Evolutionary conservation across 1,139 yeast species (phyloP).

Genomic region (Pichia sp.): DNA sequence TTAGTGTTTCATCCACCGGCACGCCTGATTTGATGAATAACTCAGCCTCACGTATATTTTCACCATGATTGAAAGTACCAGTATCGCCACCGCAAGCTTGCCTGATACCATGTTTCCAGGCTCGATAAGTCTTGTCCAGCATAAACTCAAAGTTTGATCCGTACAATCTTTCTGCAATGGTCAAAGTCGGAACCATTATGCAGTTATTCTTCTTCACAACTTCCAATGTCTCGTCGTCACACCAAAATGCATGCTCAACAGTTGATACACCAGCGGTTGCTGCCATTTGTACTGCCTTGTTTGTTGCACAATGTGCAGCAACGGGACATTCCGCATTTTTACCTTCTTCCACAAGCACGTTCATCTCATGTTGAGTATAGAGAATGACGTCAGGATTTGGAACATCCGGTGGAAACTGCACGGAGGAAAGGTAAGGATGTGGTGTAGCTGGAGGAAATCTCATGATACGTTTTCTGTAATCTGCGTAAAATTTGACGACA

Average conservation of each 20-base stretch:
- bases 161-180: slow-evolving; percentile 25
- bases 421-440: slow-evolving; percentile 29
- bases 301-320: slow-evolving; percentile 30
- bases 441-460: slow-evolving; percentile 28
- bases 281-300: slow-evolving; percentile 27
- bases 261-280: slow-evolving; percentile 27
- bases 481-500: slow-evolving; percentile 29
- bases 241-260: slow-evolving; percentile 29
- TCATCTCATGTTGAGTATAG: slow-evolving; percentile 29
- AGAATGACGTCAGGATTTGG: slow-evolving; percentile 29
- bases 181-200: slow-evolving; percentile 27
- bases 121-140: slow-evolving; percentile 20
- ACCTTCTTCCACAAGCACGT: slow-evolving; percentile 27
- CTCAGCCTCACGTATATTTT: slow-evolving; percentile 28
- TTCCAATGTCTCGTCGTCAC: slow-evolving; percentile 22
- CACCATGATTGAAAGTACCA: slow-evolving; percentile 30
- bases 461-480: slow-evolving; percentile 28
- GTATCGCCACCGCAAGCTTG: slow-evolving; percentile 31
- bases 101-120: slow-evolving; percentile 25
- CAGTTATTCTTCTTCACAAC: slow-evolving; percentile 21
- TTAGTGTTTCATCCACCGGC: slow-evolving; percentile 23
- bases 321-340: slow-evolving; percentile 27
- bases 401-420: slow-evolving; percentile 25
- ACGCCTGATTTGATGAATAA: slow-evolving; percentile 26
- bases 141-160: slow-evolving; percentile 21